phyloP scores from a whole-genome alignment of 1,284 basidiomycete genomes.

The Ustilago shanxiensis region DNA sequence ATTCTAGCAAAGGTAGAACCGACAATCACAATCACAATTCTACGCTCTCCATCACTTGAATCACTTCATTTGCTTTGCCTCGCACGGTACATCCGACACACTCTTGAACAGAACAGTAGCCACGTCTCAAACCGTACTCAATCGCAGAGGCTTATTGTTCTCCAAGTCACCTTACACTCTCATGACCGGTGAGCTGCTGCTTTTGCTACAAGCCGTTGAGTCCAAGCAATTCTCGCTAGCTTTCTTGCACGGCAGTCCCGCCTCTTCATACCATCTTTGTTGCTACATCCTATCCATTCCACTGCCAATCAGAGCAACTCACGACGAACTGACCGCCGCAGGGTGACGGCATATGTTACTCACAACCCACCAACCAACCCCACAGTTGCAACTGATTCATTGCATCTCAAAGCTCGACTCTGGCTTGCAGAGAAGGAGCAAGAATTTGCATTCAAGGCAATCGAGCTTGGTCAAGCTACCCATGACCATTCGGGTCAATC shows the following conservation, averaged over 20 bases:
- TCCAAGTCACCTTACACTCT: too few species aligned
- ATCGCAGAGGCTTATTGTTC: neutral
- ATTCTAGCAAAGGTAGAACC: constrained; percentile 1
- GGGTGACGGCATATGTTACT: constrained; percentile 23
- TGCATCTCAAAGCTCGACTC: neutral
- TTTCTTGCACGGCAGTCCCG: neutral
- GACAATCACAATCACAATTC: neutral
- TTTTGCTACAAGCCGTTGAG: neutral
- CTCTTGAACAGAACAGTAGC: neutral
- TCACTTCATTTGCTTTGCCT: neutral
- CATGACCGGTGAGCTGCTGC: constrained; percentile 4
- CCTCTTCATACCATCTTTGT: neutral
- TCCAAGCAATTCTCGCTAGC: neutral
- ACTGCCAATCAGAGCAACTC: constrained; percentile 10
- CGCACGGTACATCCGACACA: neutral
- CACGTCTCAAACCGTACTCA: neutral
- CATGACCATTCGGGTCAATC: neutral
- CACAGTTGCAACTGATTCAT: neutral
- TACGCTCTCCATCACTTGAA: neutral
- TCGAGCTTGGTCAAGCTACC: neutral
- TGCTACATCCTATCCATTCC: neutral
- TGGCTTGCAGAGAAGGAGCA: neutral
- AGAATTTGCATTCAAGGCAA: too few species aligned
- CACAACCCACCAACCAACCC: constrained; percentile 5
- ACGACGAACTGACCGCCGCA: constrained; percentile 9